Percentiles rank a stretch among this genome's conserved stretches.
These are phyloP conservation scores for Arthrobotrys pseudoclavata DNA, from an alignment of 2,329 filamentous ascomycete species.

Conservation along the genomic window DNA sequence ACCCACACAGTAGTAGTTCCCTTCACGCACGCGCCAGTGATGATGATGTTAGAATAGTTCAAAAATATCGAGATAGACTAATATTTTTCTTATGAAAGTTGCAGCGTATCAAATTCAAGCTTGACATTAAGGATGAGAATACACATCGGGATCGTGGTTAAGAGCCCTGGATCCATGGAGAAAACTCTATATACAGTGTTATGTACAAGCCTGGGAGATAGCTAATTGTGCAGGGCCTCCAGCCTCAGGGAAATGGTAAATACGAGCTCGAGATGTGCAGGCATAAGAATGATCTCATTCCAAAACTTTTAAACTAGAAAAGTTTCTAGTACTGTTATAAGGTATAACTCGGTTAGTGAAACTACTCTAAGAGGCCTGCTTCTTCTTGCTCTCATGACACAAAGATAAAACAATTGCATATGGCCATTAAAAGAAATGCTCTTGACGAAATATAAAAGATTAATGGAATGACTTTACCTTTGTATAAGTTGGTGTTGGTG, in stretches of 20 bases:
- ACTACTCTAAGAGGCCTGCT: neutral
- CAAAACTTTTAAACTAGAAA: conserved; percentile 14
- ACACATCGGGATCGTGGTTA: neutral
- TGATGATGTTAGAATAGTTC: conserved; percentile 19
- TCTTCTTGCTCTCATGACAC: neutral
- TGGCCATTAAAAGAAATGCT: neutral
- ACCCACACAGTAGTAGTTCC: conserved; percentile 38
- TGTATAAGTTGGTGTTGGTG: conserved; percentile 29
- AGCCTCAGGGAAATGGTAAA: neutral
- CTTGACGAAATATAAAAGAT: neutral
- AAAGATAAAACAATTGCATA: neutral
- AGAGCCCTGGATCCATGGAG: neutral
- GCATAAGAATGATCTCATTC: neutral
- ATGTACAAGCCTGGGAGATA: conserved; percentile 3
- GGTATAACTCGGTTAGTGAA: conserved; percentile 6
- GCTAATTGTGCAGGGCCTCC: neutral
- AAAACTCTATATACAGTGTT: conserved; percentile 8
- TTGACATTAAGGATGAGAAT: neutral
- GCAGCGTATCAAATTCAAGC: neutral
- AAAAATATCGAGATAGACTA: too few species aligned
- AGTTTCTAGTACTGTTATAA: conserved; percentile 8
- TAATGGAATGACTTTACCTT: conserved; percentile 27
- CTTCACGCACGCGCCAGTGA: conserved; percentile 1
- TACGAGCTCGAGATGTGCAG: neutral
- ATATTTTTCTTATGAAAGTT: neutral